A percentile compares a stretch with the other conserved stretches of the same genome.
These are phyloP conservation scores for Yamadazyma sp. DNA, from an alignment of 805 yeast genomes.

Conservation along the genomic window DNA sequence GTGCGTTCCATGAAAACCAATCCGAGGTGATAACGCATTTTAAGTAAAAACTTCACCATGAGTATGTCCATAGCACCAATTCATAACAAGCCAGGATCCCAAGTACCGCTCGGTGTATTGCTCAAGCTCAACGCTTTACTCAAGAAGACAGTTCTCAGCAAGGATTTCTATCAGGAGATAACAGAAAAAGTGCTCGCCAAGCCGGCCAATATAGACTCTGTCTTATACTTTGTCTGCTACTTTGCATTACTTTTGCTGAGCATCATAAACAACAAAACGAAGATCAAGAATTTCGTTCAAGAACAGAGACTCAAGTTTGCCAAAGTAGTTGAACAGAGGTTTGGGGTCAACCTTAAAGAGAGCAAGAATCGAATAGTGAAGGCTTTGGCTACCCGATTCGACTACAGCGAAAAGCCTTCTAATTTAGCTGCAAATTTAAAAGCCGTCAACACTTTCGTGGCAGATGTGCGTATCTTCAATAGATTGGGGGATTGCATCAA, in stretches of 20 bases:
- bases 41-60: conserved; percentile 9
- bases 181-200: conserved; percentile 38
- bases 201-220: conserved; percentile 36
- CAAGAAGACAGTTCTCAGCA: conserved; percentile 34
- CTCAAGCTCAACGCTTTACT: conserved; percentile 28
- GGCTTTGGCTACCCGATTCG: conserved; percentile 1
- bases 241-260: conserved; percentile 38
- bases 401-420: conserved; percentile 14
- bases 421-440: conserved; percentile 37
- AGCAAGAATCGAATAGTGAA: conserved; percentile 18
- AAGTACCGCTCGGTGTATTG: conserved; percentile 21
- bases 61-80: conserved; percentile 20
- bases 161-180: conserved; percentile 42
- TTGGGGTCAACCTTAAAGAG: conserved; percentile 16
- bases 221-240: conserved; percentile 44
- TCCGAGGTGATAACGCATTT: conserved; percentile 8
- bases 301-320: conserved; percentile 27
- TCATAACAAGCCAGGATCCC: conserved; percentile 11
- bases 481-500: conserved; percentile 41
- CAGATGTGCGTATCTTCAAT: conserved; percentile 44
- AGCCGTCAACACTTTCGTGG: conserved; percentile 33
- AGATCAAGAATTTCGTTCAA: conserved; percentile 28
- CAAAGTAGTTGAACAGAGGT: conserved; percentile 15
- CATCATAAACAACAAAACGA: conserved; percentile 36
- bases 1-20: background rate